A percentile compares a stretch with the other conserved stretches of the same genome.
Conservation (phyloP, 495 filamentous ascomycete genomes). For the Xylaria palmicola region DNA sequence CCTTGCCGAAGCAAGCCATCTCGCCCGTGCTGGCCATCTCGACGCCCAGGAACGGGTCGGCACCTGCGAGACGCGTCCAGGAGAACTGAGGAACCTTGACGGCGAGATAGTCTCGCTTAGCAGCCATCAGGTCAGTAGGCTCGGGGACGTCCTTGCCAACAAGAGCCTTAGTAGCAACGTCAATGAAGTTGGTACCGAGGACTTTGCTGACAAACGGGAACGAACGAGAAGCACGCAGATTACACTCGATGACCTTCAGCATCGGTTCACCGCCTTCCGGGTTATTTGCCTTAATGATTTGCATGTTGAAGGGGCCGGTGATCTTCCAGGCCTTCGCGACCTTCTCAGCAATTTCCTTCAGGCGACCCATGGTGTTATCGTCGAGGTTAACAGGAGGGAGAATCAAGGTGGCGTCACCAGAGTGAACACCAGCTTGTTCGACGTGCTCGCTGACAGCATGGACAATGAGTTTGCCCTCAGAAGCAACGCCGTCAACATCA, state of each 20-base stretch:
- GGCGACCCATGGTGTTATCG: constrained; percentile 69
- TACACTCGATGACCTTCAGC: constrained; percentile 98
- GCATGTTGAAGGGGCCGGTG: constrained; percentile 99
- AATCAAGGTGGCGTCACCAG: constrained; percentile 93
- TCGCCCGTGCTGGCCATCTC: constrained; percentile 98
- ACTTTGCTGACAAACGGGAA: constrained; percentile 99
- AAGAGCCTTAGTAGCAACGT: constrained; percentile 91
- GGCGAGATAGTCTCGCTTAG: constrained; percentile 86
- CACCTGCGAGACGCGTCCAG: constrained; percentile 97
- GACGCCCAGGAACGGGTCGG: constrained; percentile 95
- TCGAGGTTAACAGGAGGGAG: constrained; percentile 84
- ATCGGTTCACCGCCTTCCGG: constrained; percentile 66
- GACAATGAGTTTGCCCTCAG: constrained; percentile 78
- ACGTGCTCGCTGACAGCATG: constrained; percentile 97
- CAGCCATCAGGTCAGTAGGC: constrained; percentile 82
- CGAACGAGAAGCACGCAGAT: constrained; percentile 93
- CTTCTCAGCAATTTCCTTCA: constrained; percentile 94
- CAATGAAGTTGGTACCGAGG: constrained; percentile 94
- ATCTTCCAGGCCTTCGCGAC: constrained; percentile 96
- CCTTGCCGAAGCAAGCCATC: constrained; percentile 96
- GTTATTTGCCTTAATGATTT: constrained; percentile 90
- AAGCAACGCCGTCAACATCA: constrained; percentile 93
- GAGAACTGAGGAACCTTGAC: constrained; percentile 99
- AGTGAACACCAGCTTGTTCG: constrained; percentile 97
- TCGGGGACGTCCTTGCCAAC: constrained; percentile 83